Evolutionary conservation across 768 basidiomycete species (phyloP).

Genomic region (Omphalotus guepiniiformis): DNA sequence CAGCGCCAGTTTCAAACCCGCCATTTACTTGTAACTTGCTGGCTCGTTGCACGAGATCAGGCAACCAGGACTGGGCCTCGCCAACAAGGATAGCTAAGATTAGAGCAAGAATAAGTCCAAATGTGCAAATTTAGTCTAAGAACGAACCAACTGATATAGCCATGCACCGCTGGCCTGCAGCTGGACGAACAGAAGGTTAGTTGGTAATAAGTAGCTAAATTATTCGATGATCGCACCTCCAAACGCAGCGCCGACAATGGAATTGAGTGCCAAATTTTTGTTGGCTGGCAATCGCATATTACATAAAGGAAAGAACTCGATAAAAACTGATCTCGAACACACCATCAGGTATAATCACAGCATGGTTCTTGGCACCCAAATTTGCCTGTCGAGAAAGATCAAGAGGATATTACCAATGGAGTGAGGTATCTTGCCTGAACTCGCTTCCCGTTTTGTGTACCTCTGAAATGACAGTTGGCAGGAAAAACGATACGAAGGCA

Average conservation of each 20-base stretch:
- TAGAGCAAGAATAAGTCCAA: background rate
- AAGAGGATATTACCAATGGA: too few species aligned
- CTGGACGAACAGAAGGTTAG: constrained; percentile 31
- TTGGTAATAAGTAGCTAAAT: constrained; percentile 5
- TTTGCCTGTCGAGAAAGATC: constrained; percentile 31
- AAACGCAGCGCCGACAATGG: constrained; percentile 90
- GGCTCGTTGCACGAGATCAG: constrained; percentile 81
- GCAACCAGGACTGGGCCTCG: constrained; percentile 72
- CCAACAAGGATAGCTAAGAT: constrained; percentile 75
- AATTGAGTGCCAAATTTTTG: constrained; percentile 88
- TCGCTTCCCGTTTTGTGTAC: constrained; percentile 82
- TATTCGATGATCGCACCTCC: constrained; percentile 52
- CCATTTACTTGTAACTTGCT: constrained; percentile 77
- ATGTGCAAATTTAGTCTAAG: background rate
- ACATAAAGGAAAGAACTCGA: constrained; percentile 6
- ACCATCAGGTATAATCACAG: constrained; percentile 93
- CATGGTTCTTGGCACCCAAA: constrained; percentile 97
- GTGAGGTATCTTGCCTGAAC: constrained; percentile 68
- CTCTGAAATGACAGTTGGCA: constrained; percentile 39
- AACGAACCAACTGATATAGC: constrained; percentile 82
- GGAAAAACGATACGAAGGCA: too few species aligned
- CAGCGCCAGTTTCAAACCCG: constrained; percentile 84
- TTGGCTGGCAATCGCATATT: constrained; percentile 55
- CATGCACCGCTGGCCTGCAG: constrained; percentile 98
- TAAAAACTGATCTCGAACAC: constrained; percentile 13